Base-by-base conservation (phyloP, 352 stramenopile species). In the Paralagenidium karlingii region DNA sequence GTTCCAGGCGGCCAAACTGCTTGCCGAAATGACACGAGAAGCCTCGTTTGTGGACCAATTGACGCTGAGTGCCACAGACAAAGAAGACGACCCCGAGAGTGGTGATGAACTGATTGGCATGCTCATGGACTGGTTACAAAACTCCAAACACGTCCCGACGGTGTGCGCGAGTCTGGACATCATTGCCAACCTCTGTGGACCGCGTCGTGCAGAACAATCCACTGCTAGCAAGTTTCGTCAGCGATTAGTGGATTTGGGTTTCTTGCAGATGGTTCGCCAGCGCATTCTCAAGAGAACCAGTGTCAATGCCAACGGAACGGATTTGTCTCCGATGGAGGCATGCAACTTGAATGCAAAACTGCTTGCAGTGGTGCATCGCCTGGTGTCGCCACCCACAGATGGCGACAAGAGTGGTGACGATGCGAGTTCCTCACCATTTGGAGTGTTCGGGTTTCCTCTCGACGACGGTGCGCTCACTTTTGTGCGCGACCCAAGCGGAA, bases 401-500 rank as follows among this genome's bases (percentile, higher is more conserved):
- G 20, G 34, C 4, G 12, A 41, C 3, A 29, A 34, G n/a, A n/a
- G n/a, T n/a, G n/a, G n/a, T n/a, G n/a, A n/a, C n/a, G n/a, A n/a
- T n/a, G n/a, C n/a, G n/a, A n/a, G n/a, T n/a, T n/a, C n/a, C n/a
- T n/a, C n/a, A n/a, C n/a, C n/a, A n/a, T n/a, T n/a, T n/a, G n/a
- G n/a, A n/a, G n/a, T n/a, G n/a, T n/a, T n/a, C n/a, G n/a, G n/a
- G 2, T 74, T 70, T 36, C 50, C 58, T 8, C 38, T 87, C 15
- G 66, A 87, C 31, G 51, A 34, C 15, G 60, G 77, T 37, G 55
- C 73, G 16, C 53, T 87, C 6, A 81, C 73, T 5, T 85, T 80
- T 32, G 44, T 81, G n/a, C 49, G 56, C 22, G 60, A 73, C 21
- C 55, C 60, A 1, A n/a, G n/a, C n/a, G n/a, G n/a, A n/a, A n/a